A percentile compares a stretch with the other conserved stretches of the same genome.
These are phyloP conservation scores for Candida dubliniensis DNA, from an alignment of 1,139 yeast genomes.

Conservation along the genomic window DNA sequence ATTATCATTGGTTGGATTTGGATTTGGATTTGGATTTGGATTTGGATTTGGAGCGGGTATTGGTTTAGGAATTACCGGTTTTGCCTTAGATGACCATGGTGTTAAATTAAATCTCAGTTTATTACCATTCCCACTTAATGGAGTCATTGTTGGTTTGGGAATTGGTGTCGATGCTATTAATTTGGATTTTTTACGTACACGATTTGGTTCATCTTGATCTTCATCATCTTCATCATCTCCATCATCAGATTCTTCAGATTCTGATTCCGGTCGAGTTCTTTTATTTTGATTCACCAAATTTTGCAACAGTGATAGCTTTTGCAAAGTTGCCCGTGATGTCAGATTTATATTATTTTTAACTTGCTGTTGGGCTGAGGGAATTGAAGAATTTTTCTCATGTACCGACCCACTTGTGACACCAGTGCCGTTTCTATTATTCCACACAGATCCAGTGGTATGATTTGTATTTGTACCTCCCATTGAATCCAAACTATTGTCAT, in stretches of 20 bases:
- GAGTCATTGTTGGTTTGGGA: background rate
- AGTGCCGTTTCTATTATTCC: too few species aligned
- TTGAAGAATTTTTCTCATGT: too few species aligned
- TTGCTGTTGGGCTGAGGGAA: too few species aligned
- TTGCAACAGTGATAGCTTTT: background rate
- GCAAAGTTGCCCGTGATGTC: background rate
- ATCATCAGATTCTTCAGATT: constrained; percentile 1
- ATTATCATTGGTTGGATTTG: background rate
- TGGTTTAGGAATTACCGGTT: background rate
- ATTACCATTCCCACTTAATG: background rate
- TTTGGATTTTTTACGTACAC: constrained; percentile 1
- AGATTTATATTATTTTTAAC: background rate
- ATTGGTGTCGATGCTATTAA: background rate
- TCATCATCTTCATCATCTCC: constrained; percentile 2
- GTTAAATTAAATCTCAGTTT: background rate
- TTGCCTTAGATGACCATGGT: background rate
- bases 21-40: too few species aligned
- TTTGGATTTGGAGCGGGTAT: too few species aligned
- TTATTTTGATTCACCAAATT: background rate
- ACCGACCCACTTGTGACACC: too few species aligned
- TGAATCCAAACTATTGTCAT: too few species aligned
- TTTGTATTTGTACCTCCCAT: too few species aligned
- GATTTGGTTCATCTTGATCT: background rate
- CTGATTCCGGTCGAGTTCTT: background rate
- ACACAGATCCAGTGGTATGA: too few species aligned